Conservation (phyloP, 805 yeast genomes). For the Cyberlindnera mrakii region DNA sequence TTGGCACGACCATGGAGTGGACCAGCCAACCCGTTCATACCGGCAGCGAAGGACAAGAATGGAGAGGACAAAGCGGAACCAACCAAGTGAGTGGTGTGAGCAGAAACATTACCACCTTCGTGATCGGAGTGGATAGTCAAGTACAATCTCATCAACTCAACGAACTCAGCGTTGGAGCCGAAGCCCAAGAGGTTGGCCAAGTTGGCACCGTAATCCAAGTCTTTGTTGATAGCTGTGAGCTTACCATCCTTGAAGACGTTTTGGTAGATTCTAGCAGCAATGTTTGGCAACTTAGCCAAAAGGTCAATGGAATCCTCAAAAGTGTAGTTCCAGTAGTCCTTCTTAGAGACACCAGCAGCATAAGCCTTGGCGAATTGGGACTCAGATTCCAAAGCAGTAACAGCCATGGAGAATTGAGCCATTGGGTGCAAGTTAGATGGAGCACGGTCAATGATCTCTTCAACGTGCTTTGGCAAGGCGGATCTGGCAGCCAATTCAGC, state of each 20-base stretch:
- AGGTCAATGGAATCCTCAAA: conserved; percentile 77
- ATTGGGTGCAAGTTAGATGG: conserved; percentile 80
- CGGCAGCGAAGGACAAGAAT: conserved; percentile 72
- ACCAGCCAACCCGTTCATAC: conserved; percentile 81
- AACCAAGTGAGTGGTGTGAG: conserved; percentile 81
- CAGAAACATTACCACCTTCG: conserved; percentile 88
- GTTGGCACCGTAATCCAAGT: conserved; percentile 62
- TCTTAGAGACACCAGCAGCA: conserved; percentile 76
- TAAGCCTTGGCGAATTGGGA: conserved; percentile 81
- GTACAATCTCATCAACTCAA: conserved; percentile 76
- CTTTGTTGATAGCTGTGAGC: conserved; percentile 41
- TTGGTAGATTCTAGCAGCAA: conserved; percentile 80
- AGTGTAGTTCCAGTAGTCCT: conserved; percentile 79
- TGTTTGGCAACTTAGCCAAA: conserved; percentile 74
- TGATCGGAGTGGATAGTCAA: conserved; percentile 81
- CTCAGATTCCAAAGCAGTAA: conserved; percentile 76
- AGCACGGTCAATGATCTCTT: conserved; percentile 62
- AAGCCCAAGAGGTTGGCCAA: conserved; percentile 52
- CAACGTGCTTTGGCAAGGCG: conserved; percentile 72
- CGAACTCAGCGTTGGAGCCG: conserved; percentile 60
- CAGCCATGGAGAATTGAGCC: conserved; percentile 85
- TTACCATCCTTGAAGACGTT: conserved; percentile 82
- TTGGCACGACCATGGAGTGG: conserved; percentile 85
- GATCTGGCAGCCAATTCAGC: conserved; percentile 77
- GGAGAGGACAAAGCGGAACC: conserved; percentile 81